Evolutionary conservation across 2,329 filamentous ascomycete genomes (phyloP).

Genomic region (Verticillium albo-atrum): DNA sequence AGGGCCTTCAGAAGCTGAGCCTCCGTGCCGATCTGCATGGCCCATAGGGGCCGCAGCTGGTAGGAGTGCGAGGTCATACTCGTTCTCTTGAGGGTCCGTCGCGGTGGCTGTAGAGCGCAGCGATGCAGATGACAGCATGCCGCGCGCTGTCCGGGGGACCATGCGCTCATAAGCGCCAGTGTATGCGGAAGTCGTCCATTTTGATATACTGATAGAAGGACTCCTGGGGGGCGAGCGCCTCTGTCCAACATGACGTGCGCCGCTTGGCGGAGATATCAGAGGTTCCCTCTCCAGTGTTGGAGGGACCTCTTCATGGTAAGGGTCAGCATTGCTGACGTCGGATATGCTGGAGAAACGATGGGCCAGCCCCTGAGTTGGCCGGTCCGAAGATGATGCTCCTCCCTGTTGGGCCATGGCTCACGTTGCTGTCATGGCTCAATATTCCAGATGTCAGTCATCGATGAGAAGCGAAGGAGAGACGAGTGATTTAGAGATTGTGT

Average conservation of each 20-base stretch:
- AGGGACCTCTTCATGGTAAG: background rate
- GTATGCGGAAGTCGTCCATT: background rate
- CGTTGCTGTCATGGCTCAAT: background rate
- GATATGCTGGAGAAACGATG: background rate
- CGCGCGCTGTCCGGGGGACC: background rate
- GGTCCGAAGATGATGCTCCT: background rate
- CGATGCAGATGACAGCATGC: background rate
- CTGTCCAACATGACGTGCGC: too few relatives aligned
- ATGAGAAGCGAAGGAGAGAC: background rate
- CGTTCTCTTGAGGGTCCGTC: constrained; percentile 26
- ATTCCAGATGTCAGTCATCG: background rate
- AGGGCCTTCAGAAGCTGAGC: constrained; percentile 16
- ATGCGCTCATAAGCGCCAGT: background rate
- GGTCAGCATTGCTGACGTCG: background rate
- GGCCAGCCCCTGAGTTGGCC: background rate
- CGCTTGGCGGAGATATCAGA: background rate
- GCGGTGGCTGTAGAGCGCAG: background rate
- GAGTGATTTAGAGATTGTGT: background rate
- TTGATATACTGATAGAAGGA: background rate
- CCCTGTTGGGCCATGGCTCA: background rate
- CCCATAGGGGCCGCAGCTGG: constrained; percentile 34
- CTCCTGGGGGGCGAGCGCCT: too few relatives aligned
- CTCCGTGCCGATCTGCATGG: constrained; percentile 18
- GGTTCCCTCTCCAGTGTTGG: background rate
- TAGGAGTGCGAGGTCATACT: constrained; percentile 39